phyloP scores from a whole-genome alignment of 805 yeast genomes.

The Kazachstania bromeliacearum region DNA sequence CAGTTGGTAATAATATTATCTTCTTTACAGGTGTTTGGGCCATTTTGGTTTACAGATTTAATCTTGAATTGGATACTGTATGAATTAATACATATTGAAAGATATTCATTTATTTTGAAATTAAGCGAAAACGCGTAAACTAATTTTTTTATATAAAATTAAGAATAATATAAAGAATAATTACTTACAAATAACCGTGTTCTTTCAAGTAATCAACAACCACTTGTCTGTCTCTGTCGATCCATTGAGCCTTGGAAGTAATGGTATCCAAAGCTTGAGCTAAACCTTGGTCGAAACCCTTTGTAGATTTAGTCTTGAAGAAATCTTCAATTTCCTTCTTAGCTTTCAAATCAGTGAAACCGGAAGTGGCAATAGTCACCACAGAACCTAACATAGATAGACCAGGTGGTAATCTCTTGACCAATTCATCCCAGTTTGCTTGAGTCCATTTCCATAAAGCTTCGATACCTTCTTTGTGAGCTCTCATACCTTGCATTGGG shows the following conservation, averaged over 20 bases:
- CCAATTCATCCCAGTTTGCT: slow-evolving; percentile 59
- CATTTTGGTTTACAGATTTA: no score
- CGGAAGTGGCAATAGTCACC: slow-evolving; percentile 49
- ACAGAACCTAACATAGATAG: slow-evolving; percentile 69
- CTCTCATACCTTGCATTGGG: slow-evolving; percentile 65
- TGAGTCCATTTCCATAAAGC: slow-evolving; percentile 69
- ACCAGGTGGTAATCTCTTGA: slow-evolving; percentile 65
- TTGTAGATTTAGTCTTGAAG: slow-evolving; percentile 44
- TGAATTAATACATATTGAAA: no score
- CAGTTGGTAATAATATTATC: slow-evolving; percentile 4
- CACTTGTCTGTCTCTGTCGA: slow-evolving; percentile 41
- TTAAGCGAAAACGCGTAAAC: not conserved
- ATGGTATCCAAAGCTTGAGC: slow-evolving; percentile 56
- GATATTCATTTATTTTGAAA: no score
- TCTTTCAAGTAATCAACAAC: slow-evolving; percentile 42
- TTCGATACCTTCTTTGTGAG: slow-evolving; percentile 54
- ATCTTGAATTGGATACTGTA: no score
- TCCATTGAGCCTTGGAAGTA: slow-evolving; percentile 47
- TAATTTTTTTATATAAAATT: not conserved
- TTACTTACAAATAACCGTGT: slow-evolving; percentile 17
- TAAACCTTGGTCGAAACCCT: slow-evolving; percentile 53
- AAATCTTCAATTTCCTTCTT: slow-evolving; percentile 41
- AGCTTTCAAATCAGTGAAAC: slow-evolving; percentile 49
- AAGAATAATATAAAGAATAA: not conserved
- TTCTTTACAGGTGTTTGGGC: not conserved